These are phyloP conservation scores for Lipomyces starkeyi DNA, from an alignment of 805 yeast genomes.

Conservation along the genomic window DNA sequence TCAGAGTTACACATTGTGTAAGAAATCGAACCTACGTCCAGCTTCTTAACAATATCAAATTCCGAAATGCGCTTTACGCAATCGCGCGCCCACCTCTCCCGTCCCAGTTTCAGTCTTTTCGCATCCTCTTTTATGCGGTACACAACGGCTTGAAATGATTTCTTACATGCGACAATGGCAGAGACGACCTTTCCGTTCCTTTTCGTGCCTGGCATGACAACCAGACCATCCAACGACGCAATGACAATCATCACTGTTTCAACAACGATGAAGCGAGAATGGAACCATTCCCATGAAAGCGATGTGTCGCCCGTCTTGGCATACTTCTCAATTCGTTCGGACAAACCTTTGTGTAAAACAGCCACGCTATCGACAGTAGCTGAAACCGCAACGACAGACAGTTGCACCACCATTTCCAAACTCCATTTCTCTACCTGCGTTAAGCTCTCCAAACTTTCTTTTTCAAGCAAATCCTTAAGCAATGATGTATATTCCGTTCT, in stretches of 20 bases:
- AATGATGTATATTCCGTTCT: conserved; percentile 40
- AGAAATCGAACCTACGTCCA: conserved; percentile 22
- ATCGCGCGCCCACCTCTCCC: conserved; percentile 27
- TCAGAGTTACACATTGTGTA: background rate
- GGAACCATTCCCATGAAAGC: conserved; percentile 30
- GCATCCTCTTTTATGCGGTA: conserved; percentile 31
- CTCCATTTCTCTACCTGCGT: conserved; percentile 51
- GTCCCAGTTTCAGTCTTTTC: conserved; percentile 17
- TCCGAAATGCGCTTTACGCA: conserved; percentile 11
- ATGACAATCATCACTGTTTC: conserved; percentile 29
- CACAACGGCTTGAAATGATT: conserved; percentile 7
- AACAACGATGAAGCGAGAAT: conserved; percentile 20
- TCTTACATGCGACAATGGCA: conserved; percentile 8
- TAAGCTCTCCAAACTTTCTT: conserved; percentile 32
- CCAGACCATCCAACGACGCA: conserved; percentile 14
- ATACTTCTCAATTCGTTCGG: conserved; percentile 3
- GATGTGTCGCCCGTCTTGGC: background rate
- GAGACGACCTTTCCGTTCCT: conserved; percentile 12
- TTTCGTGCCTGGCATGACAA: conserved; percentile 7
- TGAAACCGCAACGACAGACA: conserved; percentile 30
- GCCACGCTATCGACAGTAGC: background rate
- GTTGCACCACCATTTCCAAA: conserved; percentile 34
- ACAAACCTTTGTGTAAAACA: conserved; percentile 13
- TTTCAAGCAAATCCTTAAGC: conserved; percentile 26
- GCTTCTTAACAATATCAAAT: conserved; percentile 5